These are phyloP conservation scores for Lasiodiplodia hormozganensis DNA, from an alignment of 2,329 filamentous ascomycete genomes.

Conservation along the genomic window DNA sequence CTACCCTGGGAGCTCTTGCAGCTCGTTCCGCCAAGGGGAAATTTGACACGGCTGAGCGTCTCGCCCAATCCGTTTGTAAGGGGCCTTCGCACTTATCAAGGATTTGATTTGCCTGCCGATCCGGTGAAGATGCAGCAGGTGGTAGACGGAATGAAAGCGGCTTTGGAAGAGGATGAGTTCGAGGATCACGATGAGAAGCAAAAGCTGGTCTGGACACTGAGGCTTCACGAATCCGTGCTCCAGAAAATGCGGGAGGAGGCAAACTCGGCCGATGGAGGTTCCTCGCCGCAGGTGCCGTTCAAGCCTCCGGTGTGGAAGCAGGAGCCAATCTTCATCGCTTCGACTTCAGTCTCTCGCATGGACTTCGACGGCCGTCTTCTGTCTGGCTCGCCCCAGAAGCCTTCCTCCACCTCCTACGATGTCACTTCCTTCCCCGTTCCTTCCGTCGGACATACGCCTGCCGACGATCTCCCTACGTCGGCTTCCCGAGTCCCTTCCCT, in stretches of 20 bases:
- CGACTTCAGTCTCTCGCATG: constrained; percentile 32
- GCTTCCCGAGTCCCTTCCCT: constrained; percentile 39
- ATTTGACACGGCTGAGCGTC: constrained; percentile 61
- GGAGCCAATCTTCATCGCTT: constrained; percentile 29
- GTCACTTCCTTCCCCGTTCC: constrained; percentile 14
- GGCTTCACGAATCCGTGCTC: constrained; percentile 10
- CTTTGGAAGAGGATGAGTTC: neutral
- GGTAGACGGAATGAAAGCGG: neutral
- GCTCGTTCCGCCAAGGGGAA: constrained; percentile 54
- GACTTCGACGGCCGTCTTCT: constrained; percentile 39
- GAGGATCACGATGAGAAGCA: constrained; percentile 1
- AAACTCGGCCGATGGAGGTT: neutral
- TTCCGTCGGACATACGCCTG: constrained; percentile 16
- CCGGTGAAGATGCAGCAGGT: constrained; percentile 3
- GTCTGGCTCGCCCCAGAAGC: neutral
- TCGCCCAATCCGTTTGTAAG: constrained; percentile 70
- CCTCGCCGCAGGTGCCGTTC: neutral
- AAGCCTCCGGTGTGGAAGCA: constrained; percentile 31
- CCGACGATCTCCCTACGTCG: constrained; percentile 12
- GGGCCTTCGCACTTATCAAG: constrained; percentile 37
- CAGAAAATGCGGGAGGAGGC: constrained; percentile 15
- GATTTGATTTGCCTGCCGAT: constrained; percentile 48
- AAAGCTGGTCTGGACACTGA: constrained; percentile 18
- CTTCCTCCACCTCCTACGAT: constrained; percentile 4
- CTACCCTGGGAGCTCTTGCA: constrained; percentile 70